A percentile compares a stretch with the other conserved stretches of the same genome.
Conservation (phyloP, 2,329 filamentous ascomycete species). For the Paraphaeosphaeria minitans region DNA sequence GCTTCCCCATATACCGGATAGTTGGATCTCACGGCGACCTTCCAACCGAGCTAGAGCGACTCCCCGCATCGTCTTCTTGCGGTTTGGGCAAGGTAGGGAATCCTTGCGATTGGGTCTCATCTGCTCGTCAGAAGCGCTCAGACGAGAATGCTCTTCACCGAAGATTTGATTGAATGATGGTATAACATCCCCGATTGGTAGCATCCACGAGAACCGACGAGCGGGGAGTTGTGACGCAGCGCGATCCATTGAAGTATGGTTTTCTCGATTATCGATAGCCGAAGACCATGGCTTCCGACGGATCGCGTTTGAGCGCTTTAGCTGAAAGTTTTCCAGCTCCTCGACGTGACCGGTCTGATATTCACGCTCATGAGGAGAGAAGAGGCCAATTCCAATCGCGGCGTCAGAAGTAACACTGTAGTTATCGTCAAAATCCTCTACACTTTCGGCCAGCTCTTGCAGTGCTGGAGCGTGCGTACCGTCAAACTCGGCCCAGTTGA, state of each 20-base stretch:
- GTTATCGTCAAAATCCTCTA: neutral
- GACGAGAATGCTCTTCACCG: neutral
- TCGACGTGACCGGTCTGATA: neutral
- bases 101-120: neutral
- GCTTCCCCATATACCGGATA: too few species aligned
- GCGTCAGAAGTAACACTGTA: neutral
- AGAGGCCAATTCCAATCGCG: neutral
- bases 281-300: neutral
- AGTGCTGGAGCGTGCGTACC: neutral
- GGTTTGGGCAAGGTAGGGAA: neutral
- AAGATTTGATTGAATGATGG: neutral
- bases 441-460: neutral
- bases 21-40: neutral
- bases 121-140: neutral
- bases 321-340: neutral
- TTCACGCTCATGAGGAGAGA: neutral
- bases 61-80: neutral
- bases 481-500: neutral
- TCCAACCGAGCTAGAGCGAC: neutral
- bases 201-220: neutral
- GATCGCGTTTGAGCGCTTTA: neutral
- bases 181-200: neutral
- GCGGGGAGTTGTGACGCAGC: neutral
- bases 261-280: too few species aligned
- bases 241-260: neutral